Evolutionary conservation across 2,329 filamentous ascomycete species (phyloP), one percentile per base, ranked within the genome.

Genomic region (Ilyonectria destructans): DNA sequence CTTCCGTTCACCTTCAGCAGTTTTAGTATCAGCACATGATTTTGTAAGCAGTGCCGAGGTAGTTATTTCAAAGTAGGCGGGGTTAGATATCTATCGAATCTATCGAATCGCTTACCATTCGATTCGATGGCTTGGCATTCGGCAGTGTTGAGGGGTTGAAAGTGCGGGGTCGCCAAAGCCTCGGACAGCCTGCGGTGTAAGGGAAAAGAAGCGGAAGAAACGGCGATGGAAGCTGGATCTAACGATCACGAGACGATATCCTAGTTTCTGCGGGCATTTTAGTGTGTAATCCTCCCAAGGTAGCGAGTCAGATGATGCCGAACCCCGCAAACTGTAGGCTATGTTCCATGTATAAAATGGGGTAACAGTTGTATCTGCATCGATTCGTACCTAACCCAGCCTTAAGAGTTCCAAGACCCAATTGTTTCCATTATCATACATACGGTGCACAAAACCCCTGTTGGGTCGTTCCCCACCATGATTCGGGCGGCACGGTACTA

Each of bases 401-500:
- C 17, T 23, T 15, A 48, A 48, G 45, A 23, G 45, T 23, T 23
- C 26, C 45, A 48, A 48, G 3, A 23, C 10, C 45, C 45, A 48
- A 13, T 48, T 48, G 13, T 48, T 48, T 10, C 19, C 45, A 13
- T 23, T 23, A 48, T 48, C 19, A 23, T 21, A 21, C 12, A 48
- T 13, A 49, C 26, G 13, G 29, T 13, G 13, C 23, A 49, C 3
- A 21, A 26, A 49, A 49, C 17, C 46, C 21, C 46, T 29, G 46
- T 29, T 26, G 21, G 8, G 5, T 17, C 23, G 23, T 49, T 26
- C 13, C 12, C 46, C 21, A 49, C 46, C 23, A 49, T 49, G 46
- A 49, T 49, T 6, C 23, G 46, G 46, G 46, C 46, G 21, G 46
- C 21, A 15, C 21, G 46, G 46, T 49, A 49, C 21, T 49, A 49